phyloP scores from a whole-genome alignment of 148 eudicot species.

The Nepenthes gracilis region DNA sequence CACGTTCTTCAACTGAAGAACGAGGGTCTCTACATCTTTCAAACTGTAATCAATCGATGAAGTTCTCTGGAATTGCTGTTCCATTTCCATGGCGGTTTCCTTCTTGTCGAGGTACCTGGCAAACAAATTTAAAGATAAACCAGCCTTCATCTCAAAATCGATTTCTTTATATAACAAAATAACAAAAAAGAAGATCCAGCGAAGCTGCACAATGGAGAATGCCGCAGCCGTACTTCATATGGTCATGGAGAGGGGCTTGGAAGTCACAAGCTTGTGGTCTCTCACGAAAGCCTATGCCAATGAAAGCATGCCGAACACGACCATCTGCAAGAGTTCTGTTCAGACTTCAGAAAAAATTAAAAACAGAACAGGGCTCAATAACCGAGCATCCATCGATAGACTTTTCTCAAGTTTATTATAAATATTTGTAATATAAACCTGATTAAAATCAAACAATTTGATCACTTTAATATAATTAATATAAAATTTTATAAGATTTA shows the following conservation, averaged over 20 bases:
- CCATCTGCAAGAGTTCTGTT: slow-evolving; percentile 36
- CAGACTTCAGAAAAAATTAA: not conserved
- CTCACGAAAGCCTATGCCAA: slow-evolving; percentile 94
- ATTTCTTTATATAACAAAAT: not conserved
- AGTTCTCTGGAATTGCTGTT: slow-evolving; percentile 71
- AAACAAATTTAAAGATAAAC: not conserved
- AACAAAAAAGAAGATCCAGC: not conserved
- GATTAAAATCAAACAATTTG: too few relatives aligned
- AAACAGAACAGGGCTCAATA: not conserved
- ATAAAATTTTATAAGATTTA: too few relatives aligned
- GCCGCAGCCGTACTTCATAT: slow-evolving; percentile 64
- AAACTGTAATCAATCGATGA: slow-evolving; percentile 89
- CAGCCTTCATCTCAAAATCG: not conserved
- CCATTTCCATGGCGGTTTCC: slow-evolving; percentile 99
- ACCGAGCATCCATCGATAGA: not conserved
- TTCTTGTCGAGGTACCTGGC: slow-evolving; percentile 83
- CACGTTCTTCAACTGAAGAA: slow-evolving; percentile 75
- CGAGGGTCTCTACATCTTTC: slow-evolving; percentile 90
- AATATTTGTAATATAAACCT: too few relatives aligned
- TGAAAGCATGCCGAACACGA: slow-evolving; percentile 92
- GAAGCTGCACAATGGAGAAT: not conserved
- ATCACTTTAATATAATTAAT: too few relatives aligned
- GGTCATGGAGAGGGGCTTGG: slow-evolving; percentile 99
- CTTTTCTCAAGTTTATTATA: too few relatives aligned
- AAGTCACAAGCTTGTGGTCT: slow-evolving; percentile 93